These are phyloP conservation scores for Sclerotinia borealis DNA, from an alignment of 2,329 filamentous ascomycete genomes.

Conservation along the genomic window DNA sequence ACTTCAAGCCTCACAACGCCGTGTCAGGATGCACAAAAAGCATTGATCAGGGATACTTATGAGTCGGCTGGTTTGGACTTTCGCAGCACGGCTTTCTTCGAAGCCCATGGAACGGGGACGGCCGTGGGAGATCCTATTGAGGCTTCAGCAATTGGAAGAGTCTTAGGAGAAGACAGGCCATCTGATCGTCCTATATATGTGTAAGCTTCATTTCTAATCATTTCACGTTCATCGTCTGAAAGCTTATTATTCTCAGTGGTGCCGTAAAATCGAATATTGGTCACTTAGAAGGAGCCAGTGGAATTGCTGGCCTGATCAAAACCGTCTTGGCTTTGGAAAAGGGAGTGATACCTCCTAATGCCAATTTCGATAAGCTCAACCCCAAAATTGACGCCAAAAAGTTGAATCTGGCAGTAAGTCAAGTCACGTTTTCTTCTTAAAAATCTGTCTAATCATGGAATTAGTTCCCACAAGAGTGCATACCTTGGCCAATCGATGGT, in stretches of 20 bases:
- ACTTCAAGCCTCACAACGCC: conserved; percentile 50
- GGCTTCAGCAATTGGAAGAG: neutral
- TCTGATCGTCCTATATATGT: neutral
- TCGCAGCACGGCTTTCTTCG: neutral
- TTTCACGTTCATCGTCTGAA: neutral
- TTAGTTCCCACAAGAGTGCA: neutral
- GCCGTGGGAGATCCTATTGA: neutral
- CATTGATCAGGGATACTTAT: conserved; percentile 11
- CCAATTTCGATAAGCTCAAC: neutral
- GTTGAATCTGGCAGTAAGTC: conserved; percentile 13
- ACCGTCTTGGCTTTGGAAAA: conserved; percentile 19
- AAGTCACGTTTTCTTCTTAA: neutral
- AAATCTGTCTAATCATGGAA: neutral
- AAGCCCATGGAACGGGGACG: conserved; percentile 11
- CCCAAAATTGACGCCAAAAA: conserved; percentile 21
- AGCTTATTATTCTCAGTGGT: conserved; percentile 14
- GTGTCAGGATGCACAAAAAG: conserved; percentile 37
- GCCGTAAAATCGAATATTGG: conserved; percentile 24
- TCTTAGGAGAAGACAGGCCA: conserved; percentile 10
- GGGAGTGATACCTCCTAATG: conserved; percentile 32
- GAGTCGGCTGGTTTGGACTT: conserved; percentile 1
- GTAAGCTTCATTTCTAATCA: neutral
- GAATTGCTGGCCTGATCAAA: conserved; percentile 17
- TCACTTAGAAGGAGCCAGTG: conserved; percentile 19
- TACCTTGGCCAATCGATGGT: neutral